Evolutionary conservation across 805 yeast species (phyloP).

Genomic region (Osmozyma mogii): DNA sequence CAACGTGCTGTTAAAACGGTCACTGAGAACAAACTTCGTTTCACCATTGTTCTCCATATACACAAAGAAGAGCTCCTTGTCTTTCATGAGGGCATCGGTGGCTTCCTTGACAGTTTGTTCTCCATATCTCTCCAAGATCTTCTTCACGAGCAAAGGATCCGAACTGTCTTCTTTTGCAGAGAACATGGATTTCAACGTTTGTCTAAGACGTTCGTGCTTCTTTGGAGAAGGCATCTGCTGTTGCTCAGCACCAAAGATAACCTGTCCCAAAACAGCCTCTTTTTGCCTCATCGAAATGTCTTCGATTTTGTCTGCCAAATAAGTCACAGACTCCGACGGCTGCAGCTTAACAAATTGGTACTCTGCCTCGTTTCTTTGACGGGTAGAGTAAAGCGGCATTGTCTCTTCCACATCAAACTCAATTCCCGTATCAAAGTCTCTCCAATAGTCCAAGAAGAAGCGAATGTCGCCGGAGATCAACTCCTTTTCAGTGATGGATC

Average conservation of each 20-base stretch:
- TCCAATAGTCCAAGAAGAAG: slow-evolving; percentile 60
- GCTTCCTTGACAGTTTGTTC: slow-evolving; percentile 45
- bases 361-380: slow-evolving; percentile 40
- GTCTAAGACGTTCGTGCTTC: slow-evolving; percentile 28
- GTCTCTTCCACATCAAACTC: slow-evolving; percentile 19
- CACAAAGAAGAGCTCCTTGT: slow-evolving; percentile 46
- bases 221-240: slow-evolving; percentile 1
- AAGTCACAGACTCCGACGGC: slow-evolving; percentile 7
- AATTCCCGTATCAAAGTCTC: slow-evolving; percentile 35
- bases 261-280: slow-evolving; percentile 44
- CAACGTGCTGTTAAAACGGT: slow-evolving; percentile 36
- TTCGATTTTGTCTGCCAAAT: slow-evolving; percentile 30
- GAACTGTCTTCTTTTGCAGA: slow-evolving; percentile 45
- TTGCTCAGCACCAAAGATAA: slow-evolving; percentile 34
- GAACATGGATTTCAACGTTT: slow-evolving; percentile 47
- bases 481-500: slow-evolving; percentile 40
- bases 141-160: slow-evolving; percentile 37
- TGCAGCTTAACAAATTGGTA: slow-evolving; percentile 34
- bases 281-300: slow-evolving; percentile 65
- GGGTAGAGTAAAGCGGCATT: slow-evolving; percentile 32
- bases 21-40: slow-evolving; percentile 50
- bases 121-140: slow-evolving; percentile 37
- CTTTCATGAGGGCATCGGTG: slow-evolving; percentile 41
- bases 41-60: slow-evolving; percentile 27
- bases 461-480: slow-evolving; percentile 43